These are phyloP conservation scores for Cercospora sojina DNA, from an alignment of 2,329 filamentous ascomycete species.

Conservation along the genomic window DNA sequence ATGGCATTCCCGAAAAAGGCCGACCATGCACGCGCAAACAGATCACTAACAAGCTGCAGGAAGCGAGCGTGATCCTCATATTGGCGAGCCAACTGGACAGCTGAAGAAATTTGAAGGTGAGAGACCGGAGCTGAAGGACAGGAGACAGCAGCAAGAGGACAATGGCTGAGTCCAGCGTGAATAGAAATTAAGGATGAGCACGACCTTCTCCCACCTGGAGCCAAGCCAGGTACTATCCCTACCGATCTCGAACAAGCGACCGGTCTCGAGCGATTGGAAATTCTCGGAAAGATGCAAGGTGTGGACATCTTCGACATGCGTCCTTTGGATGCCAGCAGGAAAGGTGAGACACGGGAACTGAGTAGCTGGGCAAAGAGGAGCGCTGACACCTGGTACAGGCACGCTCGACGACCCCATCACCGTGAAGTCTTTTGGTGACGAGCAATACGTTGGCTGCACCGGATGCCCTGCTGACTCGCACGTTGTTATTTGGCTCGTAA, in stretches of 20 bases:
- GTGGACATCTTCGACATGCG: slow-evolving; percentile 98
- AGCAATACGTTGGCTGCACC: slow-evolving; percentile 97
- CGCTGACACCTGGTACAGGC: slow-evolving; percentile 50
- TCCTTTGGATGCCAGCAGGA: slow-evolving; percentile 86
- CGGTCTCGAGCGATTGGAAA: slow-evolving; percentile 96
- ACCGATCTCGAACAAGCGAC: slow-evolving; percentile 95
- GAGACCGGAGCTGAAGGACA: slow-evolving; percentile 19
- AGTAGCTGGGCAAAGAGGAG: not conserved
- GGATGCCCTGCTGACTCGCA: slow-evolving; percentile 92
- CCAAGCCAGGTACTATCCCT: slow-evolving; percentile 75
- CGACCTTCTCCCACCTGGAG: slow-evolving; percentile 86
- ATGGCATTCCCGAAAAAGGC: slow-evolving; percentile 17
- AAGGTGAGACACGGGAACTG: slow-evolving; percentile 57
- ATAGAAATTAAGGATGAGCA: slow-evolving; percentile 77
- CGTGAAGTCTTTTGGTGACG: slow-evolving; percentile 87
- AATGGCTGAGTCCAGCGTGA: slow-evolving; percentile 17
- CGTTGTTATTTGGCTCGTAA: slow-evolving; percentile 82
- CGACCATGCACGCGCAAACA: not conserved
- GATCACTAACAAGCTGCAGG: slow-evolving; percentile 17
- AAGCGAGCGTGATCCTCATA: slow-evolving; percentile 36
- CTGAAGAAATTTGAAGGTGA: slow-evolving; percentile 50
- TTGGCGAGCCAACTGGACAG: slow-evolving; percentile 40
- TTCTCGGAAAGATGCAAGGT: slow-evolving; percentile 98
- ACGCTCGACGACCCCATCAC: slow-evolving; percentile 87
- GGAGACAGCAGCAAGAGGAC: not conserved